phyloP scores from a whole-genome alignment of 805 yeast species.

The Yamadazyma takamatsuzukensis region DNA sequence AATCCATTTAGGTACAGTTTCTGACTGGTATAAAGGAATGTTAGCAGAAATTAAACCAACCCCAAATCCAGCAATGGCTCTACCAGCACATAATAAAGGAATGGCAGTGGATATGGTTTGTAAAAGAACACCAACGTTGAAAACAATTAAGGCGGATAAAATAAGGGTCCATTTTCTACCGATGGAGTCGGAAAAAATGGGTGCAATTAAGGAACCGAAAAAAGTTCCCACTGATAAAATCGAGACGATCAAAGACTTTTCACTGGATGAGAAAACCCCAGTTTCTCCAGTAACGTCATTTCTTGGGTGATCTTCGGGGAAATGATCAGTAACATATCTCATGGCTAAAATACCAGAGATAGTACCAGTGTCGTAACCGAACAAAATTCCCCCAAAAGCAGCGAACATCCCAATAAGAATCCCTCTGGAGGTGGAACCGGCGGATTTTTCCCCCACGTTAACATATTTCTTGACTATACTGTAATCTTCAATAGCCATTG shows the following conservation, averaged over 20 bases:
- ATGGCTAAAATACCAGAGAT: constrained; percentile 76
- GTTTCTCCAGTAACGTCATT: too few species aligned
- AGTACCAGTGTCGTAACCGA: constrained; percentile 86
- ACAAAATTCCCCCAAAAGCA: constrained; percentile 83
- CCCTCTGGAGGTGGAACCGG: constrained; percentile 40
- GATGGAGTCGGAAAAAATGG: constrained; percentile 54
- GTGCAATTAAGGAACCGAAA: constrained; percentile 73
- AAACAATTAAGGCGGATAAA: constrained; percentile 53
- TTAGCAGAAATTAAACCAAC: constrained; percentile 49
- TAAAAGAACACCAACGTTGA: constrained; percentile 42
- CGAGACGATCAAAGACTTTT: constrained; percentile 70
- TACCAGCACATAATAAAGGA: constrained; percentile 37
- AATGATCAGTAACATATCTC: constrained; percentile 55
- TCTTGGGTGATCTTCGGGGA: constrained; percentile 45
- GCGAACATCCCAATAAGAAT: constrained; percentile 75
- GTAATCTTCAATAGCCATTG: constrained; percentile 8
- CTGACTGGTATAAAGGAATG: constrained; percentile 75
- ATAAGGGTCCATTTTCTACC: constrained; percentile 72
- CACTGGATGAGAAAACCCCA: constrained; percentile 61
- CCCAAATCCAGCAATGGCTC: constrained; percentile 50
- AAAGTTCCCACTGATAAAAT: constrained; percentile 78
- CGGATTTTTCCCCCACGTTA: constrained; percentile 43
- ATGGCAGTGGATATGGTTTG: constrained; percentile 31
- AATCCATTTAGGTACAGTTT: constrained; percentile 70
- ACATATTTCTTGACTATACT: constrained; percentile 21